These are phyloP conservation scores for Symbiotaphrina buchneri DNA, from an alignment of 495 filamentous ascomycete genomes.

Conservation along the genomic window DNA sequence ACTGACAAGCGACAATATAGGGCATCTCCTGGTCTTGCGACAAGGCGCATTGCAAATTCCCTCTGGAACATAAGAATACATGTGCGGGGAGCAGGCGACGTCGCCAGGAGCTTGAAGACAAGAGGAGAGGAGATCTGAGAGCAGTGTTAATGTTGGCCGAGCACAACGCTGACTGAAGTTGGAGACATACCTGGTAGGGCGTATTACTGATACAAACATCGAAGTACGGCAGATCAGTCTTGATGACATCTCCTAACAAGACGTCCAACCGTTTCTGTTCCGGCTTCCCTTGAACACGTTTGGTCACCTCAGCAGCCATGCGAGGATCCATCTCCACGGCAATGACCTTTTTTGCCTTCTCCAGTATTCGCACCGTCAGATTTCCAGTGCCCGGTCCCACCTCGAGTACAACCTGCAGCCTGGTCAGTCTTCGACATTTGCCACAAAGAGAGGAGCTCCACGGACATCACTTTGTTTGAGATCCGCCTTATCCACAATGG, in stretches of 20 bases:
- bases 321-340: conserved; percentile 87
- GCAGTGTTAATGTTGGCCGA: neutral
- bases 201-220: conserved; percentile 91
- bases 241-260: conserved; percentile 82
- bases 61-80: conserved; percentile 82
- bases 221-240: conserved; percentile 65
- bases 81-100: conserved; percentile 48
- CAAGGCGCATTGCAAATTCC: conserved; percentile 56
- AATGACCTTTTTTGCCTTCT: conserved; percentile 66
- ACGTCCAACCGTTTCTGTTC: conserved; percentile 62
- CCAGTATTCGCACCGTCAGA: conserved; percentile 70
- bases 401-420: conserved; percentile 36
- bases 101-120: conserved; percentile 73
- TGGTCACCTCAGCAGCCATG: conserved; percentile 93
- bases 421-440: conserved; percentile 1
- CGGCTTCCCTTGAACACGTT: conserved; percentile 73
- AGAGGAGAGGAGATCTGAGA: conserved; percentile 67
- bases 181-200: conserved; percentile 44
- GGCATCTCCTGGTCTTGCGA: conserved; percentile 55
- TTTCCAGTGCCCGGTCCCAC: conserved; percentile 69
- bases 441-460: conserved; percentile 1
- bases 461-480: conserved; percentile 72
- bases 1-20: conserved; percentile 74
- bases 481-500: conserved; percentile 69
- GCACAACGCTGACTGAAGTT: neutral